Evolutionary conservation across 352 stramenopile genomes (phyloP).

Genomic region (Pythium oligandrum): DNA sequence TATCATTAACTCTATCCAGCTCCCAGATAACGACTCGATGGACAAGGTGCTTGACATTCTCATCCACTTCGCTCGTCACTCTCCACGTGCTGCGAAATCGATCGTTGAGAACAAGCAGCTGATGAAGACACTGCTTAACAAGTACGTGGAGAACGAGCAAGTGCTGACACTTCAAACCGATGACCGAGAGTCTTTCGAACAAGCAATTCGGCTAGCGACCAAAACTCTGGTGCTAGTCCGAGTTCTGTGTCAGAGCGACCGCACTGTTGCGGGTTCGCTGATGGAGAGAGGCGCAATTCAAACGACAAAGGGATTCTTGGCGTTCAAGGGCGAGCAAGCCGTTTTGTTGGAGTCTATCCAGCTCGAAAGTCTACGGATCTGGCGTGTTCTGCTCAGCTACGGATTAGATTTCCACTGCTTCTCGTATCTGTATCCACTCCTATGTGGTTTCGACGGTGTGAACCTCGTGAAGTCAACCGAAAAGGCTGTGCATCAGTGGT

Average conservation of each 20-base stretch:
- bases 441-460: slow-evolving; percentile 27
- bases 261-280: slow-evolving; percentile 12
- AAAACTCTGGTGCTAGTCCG: slow-evolving; percentile 16
- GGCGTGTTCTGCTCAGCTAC: slow-evolving; percentile 28
- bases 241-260: slow-evolving; percentile 19
- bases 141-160: slow-evolving; percentile 20
- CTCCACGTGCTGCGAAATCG: slow-evolving; percentile 12
- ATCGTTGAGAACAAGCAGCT: slow-evolving; percentile 10
- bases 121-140: slow-evolving; percentile 15
- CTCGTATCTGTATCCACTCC: slow-evolving; percentile 30
- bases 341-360: slow-evolving; percentile 17
- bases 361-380: slow-evolving; percentile 23
- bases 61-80: slow-evolving; percentile 22
- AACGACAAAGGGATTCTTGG: slow-evolving; percentile 22
- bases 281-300: slow-evolving; percentile 19
- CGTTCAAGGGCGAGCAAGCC: slow-evolving; percentile 5
- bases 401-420: slow-evolving; percentile 32
- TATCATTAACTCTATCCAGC: slow-evolving; percentile 17
- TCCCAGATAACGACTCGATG: slow-evolving; percentile 14
- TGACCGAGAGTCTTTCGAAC: slow-evolving; percentile 6
- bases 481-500: slow-evolving; percentile 5
- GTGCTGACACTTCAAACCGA: slow-evolving; percentile 20
- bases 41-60: slow-evolving; percentile 28
- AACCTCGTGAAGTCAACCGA: slow-evolving; percentile 11
- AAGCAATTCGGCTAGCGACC: slow-evolving; percentile 2